These are phyloP conservation scores for Ostreobium quekettii DNA, from an alignment of 139 green algal species.

Conservation along the genomic window DNA sequence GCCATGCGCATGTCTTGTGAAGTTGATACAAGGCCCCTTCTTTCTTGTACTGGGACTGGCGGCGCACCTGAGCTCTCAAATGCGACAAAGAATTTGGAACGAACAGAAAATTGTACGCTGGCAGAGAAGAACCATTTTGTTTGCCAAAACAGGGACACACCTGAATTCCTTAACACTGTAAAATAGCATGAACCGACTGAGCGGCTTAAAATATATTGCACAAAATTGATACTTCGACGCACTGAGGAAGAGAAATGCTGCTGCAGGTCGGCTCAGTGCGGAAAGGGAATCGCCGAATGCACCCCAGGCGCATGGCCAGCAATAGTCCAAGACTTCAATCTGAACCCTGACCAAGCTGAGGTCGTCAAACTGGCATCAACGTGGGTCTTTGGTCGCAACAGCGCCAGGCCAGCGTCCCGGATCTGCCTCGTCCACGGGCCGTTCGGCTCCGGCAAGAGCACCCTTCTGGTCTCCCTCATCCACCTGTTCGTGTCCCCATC, in stretches of 20 bases:
- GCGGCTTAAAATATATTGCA: too few species aligned
- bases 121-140: too few species aligned
- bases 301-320: not conserved
- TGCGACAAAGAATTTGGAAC: too few species aligned
- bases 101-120: too few species aligned
- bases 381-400: conserved; percentile 29
- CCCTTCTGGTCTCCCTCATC: conserved; percentile 64
- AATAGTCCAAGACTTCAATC: conserved; percentile 21
- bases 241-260: not conserved
- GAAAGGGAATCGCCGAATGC: not conserved
- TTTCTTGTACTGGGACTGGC: too few species aligned
- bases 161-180: too few species aligned
- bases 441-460: conserved; percentile 61
- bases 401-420: conserved; percentile 12
- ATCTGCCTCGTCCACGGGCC: conserved; percentile 67
- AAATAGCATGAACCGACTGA: too few species aligned
- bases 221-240: not conserved
- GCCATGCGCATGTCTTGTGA: too few species aligned
- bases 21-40: too few species aligned
- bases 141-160: too few species aligned
- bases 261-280: not conserved
- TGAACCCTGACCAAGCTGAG: conserved; percentile 57
- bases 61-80: too few species aligned
- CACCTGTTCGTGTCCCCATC: conserved; percentile 54
- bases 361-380: conserved; percentile 31